Evolutionary conservation across 176 grass and related monocot species (phyloP).

Genomic region (Saccharum officinarum): DNA sequence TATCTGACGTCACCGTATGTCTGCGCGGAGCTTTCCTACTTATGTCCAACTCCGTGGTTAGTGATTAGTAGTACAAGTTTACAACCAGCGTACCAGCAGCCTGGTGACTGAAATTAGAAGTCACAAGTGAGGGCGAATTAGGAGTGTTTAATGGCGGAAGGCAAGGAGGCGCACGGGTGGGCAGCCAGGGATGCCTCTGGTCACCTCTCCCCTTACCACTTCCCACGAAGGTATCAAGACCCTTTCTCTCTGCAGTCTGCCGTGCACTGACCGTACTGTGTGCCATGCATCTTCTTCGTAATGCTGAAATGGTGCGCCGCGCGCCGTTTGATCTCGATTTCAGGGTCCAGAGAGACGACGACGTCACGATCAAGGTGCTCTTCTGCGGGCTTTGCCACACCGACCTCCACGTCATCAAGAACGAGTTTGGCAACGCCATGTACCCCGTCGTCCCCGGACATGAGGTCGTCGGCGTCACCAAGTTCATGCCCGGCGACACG

Average conservation of each 20-base stretch:
- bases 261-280: no score
- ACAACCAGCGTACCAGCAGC: no score
- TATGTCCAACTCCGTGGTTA: background rate
- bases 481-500: conserved; percentile 53
- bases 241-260: no score
- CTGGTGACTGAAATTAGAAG: background rate
- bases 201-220: conserved; percentile 53
- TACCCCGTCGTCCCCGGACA: conserved; percentile 63
- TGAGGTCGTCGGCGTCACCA: conserved; percentile 39
- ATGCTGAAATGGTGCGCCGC: no score
- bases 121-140: background rate
- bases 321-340: background rate
- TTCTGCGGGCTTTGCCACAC: conserved; percentile 81
- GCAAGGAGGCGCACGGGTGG: conserved; percentile 50
- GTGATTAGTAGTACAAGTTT: no score
- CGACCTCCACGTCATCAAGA: conserved; percentile 58
- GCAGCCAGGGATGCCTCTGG: conserved; percentile 64
- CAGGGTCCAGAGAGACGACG: conserved; percentile 43
- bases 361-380: conserved; percentile 77
- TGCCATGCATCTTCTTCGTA: no score
- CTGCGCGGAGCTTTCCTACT: background rate
- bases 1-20: conserved; percentile 4
- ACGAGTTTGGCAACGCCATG: conserved; percentile 47
- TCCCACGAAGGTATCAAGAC: conserved; percentile 38
- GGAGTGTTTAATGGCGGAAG: conserved; percentile 15